Percentiles rank a stretch among this genome's conserved stretches.
These are phyloP conservation scores for Coniferiporia sulphurascens DNA, from an alignment of 1,284 basidiomycete genomes.

Conservation along the genomic window DNA sequence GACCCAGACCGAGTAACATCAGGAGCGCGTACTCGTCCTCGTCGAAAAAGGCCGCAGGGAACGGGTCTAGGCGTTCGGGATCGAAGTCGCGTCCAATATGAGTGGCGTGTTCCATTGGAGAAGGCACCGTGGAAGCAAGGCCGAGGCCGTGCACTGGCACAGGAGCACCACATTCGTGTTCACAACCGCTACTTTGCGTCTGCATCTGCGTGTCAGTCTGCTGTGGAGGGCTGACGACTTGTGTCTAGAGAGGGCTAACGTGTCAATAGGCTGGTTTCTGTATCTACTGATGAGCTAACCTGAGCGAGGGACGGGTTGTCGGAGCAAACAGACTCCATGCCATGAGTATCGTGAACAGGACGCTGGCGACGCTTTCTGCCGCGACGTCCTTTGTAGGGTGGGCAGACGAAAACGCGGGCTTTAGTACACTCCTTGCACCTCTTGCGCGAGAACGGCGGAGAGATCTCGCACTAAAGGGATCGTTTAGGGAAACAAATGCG, in stretches of 20 bases:
- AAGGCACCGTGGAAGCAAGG: not conserved
- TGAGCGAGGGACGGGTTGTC: no score
- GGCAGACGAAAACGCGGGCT: not conserved
- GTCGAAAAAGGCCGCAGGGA: not conserved
- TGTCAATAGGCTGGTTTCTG: not conserved
- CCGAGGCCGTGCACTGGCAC: not conserved
- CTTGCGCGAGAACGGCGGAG: not conserved
- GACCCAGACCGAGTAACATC: not conserved
- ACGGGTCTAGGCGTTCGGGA: not conserved
- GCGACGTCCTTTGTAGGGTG: not conserved
- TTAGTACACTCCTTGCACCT: conserved; percentile 1
- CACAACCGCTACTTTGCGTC: not conserved
- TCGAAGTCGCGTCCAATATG: not conserved
- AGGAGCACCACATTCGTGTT: not conserved
- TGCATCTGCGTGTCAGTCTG: not conserved
- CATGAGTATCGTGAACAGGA: not conserved
- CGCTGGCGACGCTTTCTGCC: not conserved
- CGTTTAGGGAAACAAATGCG: not conserved
- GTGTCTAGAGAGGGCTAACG: not conserved
- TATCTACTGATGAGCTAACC: no score
- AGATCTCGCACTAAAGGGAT: not conserved
- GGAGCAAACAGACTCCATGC: no score
- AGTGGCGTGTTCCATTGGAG: not conserved
- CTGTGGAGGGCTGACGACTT: not conserved
- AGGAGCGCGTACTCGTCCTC: not conserved